Evolutionary conservation across 1,284 basidiomycete genomes (phyloP), one percentile per base, ranked within the genome.

Genomic region (Tremellales sp.): DNA sequence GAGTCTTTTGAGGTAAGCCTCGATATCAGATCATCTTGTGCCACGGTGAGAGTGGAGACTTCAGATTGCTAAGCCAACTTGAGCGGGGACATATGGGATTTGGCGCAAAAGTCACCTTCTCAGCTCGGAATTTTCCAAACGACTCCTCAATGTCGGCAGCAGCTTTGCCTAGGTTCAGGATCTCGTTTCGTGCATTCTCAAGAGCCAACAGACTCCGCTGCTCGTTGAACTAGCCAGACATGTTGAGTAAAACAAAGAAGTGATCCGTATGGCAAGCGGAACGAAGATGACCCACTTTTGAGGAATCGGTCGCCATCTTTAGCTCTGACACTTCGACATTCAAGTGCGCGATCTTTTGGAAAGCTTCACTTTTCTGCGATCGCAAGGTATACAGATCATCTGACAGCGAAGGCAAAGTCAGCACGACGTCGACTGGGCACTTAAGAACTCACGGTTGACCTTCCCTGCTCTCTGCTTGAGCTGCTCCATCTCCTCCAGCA

Each of bases 291-390:
- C 59, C 33, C 39, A 67, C 69, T 53, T 70, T 68, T 24, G 69
- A 62, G 9, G 66, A 65, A 33, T 67, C 61, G 1, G 65, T 61
- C 8, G 59, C 77, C 82, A 92, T 88, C 67, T 87, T 80, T 63
- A 91, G 87, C 65, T 91, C 89, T 5, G 87, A 85, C 40, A 90
- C 84, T 61, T 85, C 78, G 25, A 87, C 79, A 65, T 89, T 84
- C 56, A 86, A 82, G 62, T 86, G 90, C n/a, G 89, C 89, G 10
- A 85, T 81, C 73, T 86, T 88, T 74, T 67, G 61, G 3, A 66
- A 66, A 14, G 59, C 54, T 35, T 70, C 69, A 6, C 57, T 54
- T 48, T 61, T 61, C 31, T 65, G 63, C 1, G 64, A 36, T 9
- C 69, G 57, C 14, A 68, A 54, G 10, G 58, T 61, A 41, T 65